A percentile compares a stretch with the other conserved stretches of the same genome.
Conservation (phyloP, 768 basidiomycete genomes). For the Chalciporus piperatus region DNA sequence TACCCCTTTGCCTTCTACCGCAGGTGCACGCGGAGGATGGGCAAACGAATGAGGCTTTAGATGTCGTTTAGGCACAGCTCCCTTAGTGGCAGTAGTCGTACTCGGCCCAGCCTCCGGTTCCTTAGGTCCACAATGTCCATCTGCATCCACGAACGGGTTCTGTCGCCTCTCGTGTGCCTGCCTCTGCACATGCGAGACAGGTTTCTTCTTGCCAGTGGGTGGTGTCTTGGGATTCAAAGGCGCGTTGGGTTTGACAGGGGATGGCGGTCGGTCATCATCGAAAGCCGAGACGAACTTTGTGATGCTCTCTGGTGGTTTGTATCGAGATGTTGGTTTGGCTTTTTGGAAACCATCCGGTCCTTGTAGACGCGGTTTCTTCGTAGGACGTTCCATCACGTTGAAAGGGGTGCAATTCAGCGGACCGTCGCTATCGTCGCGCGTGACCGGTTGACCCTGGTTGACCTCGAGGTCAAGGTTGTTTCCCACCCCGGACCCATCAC, state of each 20-base stretch:
- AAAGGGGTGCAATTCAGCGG: too few species aligned
- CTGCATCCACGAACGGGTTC: conserved; percentile 20
- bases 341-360: conserved; percentile 32
- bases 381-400: conserved; percentile 8
- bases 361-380: conserved; percentile 8
- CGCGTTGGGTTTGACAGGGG: background rate
- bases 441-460: too few species aligned
- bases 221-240: background rate
- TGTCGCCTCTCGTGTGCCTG: conserved; percentile 14
- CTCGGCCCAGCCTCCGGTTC: conserved; percentile 5
- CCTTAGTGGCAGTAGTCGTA: conserved; percentile 11
- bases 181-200: background rate
- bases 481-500: background rate
- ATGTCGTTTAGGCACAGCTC: conserved; percentile 2
- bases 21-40: background rate
- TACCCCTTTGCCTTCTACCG: background rate
- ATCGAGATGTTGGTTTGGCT: conserved; percentile 16
- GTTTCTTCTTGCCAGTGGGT: conserved; percentile 4
- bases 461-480: background rate
- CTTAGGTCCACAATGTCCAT: background rate
- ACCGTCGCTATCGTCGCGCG: too few species aligned
- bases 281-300: conserved; percentile 30
- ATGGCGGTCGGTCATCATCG: conserved; percentile 3
- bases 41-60: conserved; percentile 7
- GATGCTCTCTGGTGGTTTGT: conserved; percentile 22